Evolutionary conservation across 352 stramenopile species (phyloP).

Genomic region (Phytopythium chamaehyphon): DNA sequence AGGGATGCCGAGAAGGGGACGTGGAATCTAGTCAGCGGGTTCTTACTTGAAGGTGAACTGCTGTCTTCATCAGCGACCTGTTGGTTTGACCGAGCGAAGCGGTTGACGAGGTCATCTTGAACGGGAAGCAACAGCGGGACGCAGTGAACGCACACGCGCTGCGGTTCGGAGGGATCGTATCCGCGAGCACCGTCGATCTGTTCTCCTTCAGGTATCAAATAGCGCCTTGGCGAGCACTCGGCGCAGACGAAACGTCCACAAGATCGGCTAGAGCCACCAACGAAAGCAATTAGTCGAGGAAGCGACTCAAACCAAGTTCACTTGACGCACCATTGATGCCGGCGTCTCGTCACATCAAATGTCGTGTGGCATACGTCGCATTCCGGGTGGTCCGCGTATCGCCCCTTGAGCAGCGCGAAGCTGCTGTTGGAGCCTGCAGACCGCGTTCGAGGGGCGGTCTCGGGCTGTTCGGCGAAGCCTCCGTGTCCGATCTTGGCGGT

Average conservation of each 20-base stretch:
- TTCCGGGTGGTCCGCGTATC: slow-evolving; percentile 58
- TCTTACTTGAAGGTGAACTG: slow-evolving; percentile 26
- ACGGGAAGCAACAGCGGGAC: slow-evolving; percentile 34
- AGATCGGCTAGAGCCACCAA: slow-evolving; percentile 21
- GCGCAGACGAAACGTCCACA: slow-evolving; percentile 51
- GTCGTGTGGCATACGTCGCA: slow-evolving; percentile 50
- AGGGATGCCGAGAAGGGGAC: slow-evolving; percentile 29
- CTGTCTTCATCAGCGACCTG: slow-evolving; percentile 28
- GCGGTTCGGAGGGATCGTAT: slow-evolving; percentile 50
- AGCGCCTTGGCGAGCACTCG: slow-evolving; percentile 46
- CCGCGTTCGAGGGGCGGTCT: slow-evolving; percentile 4
- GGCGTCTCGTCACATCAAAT: slow-evolving; percentile 62
- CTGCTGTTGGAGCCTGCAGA: not conserved
- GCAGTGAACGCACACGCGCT: slow-evolving; percentile 57
- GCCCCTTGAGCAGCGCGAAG: slow-evolving; percentile 22
- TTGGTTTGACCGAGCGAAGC: not conserved
- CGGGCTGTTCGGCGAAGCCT: not conserved
- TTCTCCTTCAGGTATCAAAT: slow-evolving; percentile 48
- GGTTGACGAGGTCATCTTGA: slow-evolving; percentile 35
- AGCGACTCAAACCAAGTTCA: not conserved
- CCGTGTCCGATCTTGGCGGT: not conserved
- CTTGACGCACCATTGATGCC: slow-evolving; percentile 48
- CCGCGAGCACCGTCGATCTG: slow-evolving; percentile 48
- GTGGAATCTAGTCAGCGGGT: slow-evolving; percentile 12
- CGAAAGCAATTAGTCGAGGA: not conserved